Evolutionary conservation across 2,329 filamentous ascomycete genomes (phyloP), one percentile per base, ranked within the genome.

Genomic region (Dothistroma septosporum): DNA sequence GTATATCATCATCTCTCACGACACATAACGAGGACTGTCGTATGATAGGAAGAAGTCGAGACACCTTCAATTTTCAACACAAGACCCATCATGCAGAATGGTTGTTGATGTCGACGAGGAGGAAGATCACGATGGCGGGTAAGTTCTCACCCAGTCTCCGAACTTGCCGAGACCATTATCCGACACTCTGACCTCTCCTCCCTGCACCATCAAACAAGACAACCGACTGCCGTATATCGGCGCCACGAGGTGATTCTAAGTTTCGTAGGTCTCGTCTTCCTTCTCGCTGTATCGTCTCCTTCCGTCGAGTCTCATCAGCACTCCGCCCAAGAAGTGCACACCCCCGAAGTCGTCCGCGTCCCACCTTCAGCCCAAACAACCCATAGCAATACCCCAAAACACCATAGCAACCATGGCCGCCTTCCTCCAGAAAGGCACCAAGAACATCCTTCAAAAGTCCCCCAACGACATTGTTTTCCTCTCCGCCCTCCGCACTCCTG

Each of bases 391-490:
- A n/a, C 3, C 37, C 37, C 41, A 44, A 44, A 14, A 31, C 21
- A 33, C 6, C 53, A n/a, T n/a, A 31, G 9, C 28, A 54, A 56
- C 19, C 52, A 80, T 80, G 77, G 72, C 77, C 48, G 68, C 68
- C 64, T 76, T 79, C 70, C 64, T 80, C 11, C 78, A 78, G 61
- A 68, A 67, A 72, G 91, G 91, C 71, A 80, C 93, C 64, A 85
- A 87, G 68, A 84, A 88, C 71, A 86, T 96, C 68, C 86, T 96
- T 62, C 78, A 87, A 70, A 96, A 94, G 76, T 79, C 86, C 24
- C 88, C 91, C 46, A 84, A 87, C 66, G 92, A 97, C 78, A 84
- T 91, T 47, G 91, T 97, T 69, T 89, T 97, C 73, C 86, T 96
- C 69, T 95, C 92, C 21, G 87, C 92, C n/a, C 83, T 96, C 46